Base-by-base conservation (phyloP, 1,284 basidiomycete species). In the Ganoderma resinaceum region DNA sequence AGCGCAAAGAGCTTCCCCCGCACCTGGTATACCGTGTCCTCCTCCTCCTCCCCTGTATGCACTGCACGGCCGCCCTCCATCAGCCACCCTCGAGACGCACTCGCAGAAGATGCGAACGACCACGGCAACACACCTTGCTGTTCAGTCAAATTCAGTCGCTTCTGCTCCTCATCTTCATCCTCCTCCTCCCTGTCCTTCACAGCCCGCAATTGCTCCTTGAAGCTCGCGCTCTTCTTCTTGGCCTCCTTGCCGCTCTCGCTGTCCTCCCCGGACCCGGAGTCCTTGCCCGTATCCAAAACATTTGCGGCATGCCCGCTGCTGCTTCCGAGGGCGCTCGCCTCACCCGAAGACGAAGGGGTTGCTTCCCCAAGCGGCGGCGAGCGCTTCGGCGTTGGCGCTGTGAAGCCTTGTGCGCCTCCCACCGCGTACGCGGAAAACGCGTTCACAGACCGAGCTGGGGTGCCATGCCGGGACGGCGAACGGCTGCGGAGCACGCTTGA, bases 11-110 rank as follows among this genome's bases (percentile, higher is more conserved):
- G 82, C 82, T 97, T 98, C 57, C 92, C 93, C 68, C 96, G 91
- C 14, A 92, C 91, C 81, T 94, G 92, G 79, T 92, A 90, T 55
- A 95, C 81, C 0, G 93, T 96, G 68, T 92, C 88, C 78, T 98
- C 96, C 29, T 95, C 93, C 79, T 98, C 96, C 80, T 98, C 96
- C 12, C 96, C 96, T 0, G 96, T 98, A 55, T 87, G 82, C 38
- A 94, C 96, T 97, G 74, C 31, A 73, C 23, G 63, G 40, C 52
- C 68, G 63, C 61, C 6, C 11, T 66, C 26, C 53, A 62, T 23
- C 29, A 49, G 16, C 49, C n/a, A 38, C 14, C 46, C 62, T 55
- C 49, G 3, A 37, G 58, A 62, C 43, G 37, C 66, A 26, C 11
- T 49, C 11, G 23, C 46, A 9, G 46, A 26, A 2, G 16, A 11